A percentile compares a stretch with the other conserved stretches of the same genome.
Conservation (phyloP, 2,329 filamentous ascomycete species). For the Stachybotrys chlorohalonatus region DNA sequence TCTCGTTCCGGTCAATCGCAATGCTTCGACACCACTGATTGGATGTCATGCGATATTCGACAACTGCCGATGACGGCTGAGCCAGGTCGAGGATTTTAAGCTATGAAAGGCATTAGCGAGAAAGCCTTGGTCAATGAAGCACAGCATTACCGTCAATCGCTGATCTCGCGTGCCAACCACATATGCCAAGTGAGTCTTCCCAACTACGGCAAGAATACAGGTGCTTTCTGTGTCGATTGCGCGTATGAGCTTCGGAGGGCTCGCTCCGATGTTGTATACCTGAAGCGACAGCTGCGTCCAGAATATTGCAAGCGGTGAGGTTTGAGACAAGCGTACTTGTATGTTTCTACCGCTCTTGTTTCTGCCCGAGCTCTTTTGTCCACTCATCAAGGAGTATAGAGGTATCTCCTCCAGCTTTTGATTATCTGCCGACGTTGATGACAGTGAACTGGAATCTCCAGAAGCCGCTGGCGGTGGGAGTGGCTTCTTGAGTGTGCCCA, state of each 20-base stretch:
- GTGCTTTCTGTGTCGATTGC: conserved; percentile 25
- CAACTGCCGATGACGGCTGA: conserved; percentile 16
- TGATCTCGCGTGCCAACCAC: conserved; percentile 30
- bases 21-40: conserved; percentile 28
- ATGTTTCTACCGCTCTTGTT: conserved; percentile 21
- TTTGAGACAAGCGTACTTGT: conserved; percentile 26
- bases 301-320: conserved; percentile 25
- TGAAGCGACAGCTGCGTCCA: conserved; percentile 28
- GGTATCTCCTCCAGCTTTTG: conserved; percentile 29
- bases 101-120: conserved; percentile 8
- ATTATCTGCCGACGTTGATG: conserved; percentile 20
- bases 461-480: conserved; percentile 14
- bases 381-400: conserved; percentile 17
- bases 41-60: conserved; percentile 30
- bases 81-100: conserved; percentile 26
- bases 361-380: conserved; percentile 14
- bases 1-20: conserved; percentile 27
- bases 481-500: conserved; percentile 15
- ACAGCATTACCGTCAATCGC: conserved; percentile 23
- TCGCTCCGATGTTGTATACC: conserved; percentile 27
- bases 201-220: conserved; percentile 27
- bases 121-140: background rate
- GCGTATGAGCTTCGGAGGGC: conserved; percentile 22
- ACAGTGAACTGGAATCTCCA: conserved; percentile 25
- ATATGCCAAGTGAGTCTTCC: conserved; percentile 26